These are phyloP conservation scores for Penicillium herquei DNA, from an alignment of 495 filamentous ascomycete species.

Conservation along the genomic window DNA sequence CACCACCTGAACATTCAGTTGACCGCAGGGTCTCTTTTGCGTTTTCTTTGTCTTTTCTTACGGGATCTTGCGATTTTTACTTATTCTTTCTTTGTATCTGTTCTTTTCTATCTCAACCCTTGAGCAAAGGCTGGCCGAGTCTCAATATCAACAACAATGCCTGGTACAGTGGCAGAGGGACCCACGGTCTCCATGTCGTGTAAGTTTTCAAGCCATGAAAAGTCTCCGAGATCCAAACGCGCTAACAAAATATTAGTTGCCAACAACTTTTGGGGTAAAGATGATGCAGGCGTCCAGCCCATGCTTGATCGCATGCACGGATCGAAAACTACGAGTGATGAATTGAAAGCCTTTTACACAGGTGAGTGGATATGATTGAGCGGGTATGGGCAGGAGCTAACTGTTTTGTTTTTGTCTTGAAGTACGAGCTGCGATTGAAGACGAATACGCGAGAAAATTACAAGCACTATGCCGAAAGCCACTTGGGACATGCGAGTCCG, in stretches of 20 bases:
- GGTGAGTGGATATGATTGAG: constrained; percentile 42
- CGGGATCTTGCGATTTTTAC: constrained; percentile 8
- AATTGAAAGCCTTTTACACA: constrained; percentile 87
- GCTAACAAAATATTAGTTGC: constrained; percentile 61
- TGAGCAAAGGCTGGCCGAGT: constrained; percentile 46
- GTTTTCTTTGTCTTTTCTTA: constrained; percentile 5
- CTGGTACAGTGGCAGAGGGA: constrained; percentile 59
- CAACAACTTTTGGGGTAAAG: constrained; percentile 99
- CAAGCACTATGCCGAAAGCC: constrained; percentile 82
- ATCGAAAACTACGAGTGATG: constrained; percentile 93
- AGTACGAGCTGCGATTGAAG: constrained; percentile 93
- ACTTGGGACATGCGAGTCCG: constrained; percentile 83
- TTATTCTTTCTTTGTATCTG: constrained; percentile 11
- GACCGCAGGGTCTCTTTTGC: constrained; percentile 26
- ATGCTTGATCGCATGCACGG: constrained; percentile 95
- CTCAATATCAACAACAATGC: constrained; percentile 52
- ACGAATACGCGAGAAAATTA: constrained; percentile 95
- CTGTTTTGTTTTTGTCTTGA: constrained; percentile 6
- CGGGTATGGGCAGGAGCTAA: not conserved
- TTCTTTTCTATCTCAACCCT: constrained; percentile 17
- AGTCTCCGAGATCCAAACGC: not conserved
- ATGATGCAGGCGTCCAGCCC: constrained; percentile 92
- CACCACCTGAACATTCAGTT: constrained; percentile 27
- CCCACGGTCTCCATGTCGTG: constrained; percentile 65
- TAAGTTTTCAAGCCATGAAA: constrained; percentile 28